Evolutionary conservation across 306 rosid species (phyloP).

Genomic region (Rosa rugosa): DNA sequence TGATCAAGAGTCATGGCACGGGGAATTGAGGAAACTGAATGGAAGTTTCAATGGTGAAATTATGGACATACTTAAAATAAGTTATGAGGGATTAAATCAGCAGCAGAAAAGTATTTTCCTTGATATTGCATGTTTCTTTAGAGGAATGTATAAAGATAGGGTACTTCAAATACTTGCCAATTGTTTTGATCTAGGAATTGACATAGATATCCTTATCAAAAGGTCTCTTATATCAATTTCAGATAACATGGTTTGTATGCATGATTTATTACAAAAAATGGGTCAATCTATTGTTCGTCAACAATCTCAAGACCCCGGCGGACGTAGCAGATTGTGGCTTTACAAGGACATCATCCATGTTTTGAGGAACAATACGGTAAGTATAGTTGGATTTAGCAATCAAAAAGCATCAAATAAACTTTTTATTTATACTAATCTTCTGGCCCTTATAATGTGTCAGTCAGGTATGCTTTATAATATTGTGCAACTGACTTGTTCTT

Average conservation of each 20-base stretch:
- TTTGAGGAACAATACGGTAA: conserved; percentile 17
- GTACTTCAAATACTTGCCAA: conserved; percentile 14
- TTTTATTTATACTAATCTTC: neutral
- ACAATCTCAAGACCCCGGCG: neutral
- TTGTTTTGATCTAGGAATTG: conserved; percentile 20
- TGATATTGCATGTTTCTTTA: conserved; percentile 37
- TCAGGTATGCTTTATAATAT: neutral
- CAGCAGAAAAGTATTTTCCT: conserved; percentile 25
- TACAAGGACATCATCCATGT: conserved; percentile 21
- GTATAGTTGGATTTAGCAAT: neutral
- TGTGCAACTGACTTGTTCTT: neutral
- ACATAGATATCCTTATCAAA: conserved; percentile 31
- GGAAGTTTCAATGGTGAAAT: neutral
- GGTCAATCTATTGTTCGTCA: neutral
- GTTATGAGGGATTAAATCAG: conserved; percentile 16
- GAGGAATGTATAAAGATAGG: conserved; percentile 21
- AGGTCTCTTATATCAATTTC: conserved; percentile 28
- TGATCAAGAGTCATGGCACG: neutral
- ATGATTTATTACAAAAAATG: neutral
- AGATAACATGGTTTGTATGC: neutral
- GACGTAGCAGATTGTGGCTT: neutral
- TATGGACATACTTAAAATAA: conserved; percentile 1
- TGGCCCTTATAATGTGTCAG: too few species aligned
- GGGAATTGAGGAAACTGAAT: neutral
- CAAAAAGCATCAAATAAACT: neutral